phyloP scores from a whole-genome alignment of 78 protist species.

The Ministeria vibrans region DNA sequence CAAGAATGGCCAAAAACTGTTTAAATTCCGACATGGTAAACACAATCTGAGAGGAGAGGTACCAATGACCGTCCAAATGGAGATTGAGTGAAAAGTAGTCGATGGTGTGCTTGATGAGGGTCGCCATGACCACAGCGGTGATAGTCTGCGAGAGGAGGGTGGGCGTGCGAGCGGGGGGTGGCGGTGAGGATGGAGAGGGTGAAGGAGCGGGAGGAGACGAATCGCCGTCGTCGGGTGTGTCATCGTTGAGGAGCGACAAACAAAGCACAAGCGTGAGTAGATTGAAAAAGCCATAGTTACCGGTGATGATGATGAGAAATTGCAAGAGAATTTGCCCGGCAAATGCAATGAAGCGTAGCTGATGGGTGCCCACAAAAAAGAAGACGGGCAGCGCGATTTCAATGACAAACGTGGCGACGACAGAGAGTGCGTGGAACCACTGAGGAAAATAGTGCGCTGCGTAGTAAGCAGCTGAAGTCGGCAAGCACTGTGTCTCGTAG shows the following conservation, averaged over 20 bases:
- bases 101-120: no score
- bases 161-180: no score
- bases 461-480: constrained; percentile 42
- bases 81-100: no score
- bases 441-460: constrained; percentile 18
- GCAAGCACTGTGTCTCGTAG: constrained; percentile 60
- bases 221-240: no score
- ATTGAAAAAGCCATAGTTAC: constrained; percentile 64
- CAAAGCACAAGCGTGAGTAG: constrained; percentile 38
- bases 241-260: constrained; percentile 29
- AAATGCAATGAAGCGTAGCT: constrained; percentile 12
- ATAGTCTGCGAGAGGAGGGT: no score
- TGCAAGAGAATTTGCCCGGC: constrained; percentile 22
- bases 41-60: no score
- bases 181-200: no score
- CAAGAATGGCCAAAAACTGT: no score
- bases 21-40: no score
- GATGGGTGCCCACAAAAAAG: constrained; percentile 26
- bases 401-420: constrained; percentile 24
- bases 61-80: no score
- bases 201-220: no score
- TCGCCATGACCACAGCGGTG: no score
- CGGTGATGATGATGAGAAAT: constrained; percentile 30
- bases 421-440: constrained; percentile 21
- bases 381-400: constrained; percentile 36